Base-by-base conservation (phyloP, 345 rosid genomes). In the Reutealis trisperma region DNA sequence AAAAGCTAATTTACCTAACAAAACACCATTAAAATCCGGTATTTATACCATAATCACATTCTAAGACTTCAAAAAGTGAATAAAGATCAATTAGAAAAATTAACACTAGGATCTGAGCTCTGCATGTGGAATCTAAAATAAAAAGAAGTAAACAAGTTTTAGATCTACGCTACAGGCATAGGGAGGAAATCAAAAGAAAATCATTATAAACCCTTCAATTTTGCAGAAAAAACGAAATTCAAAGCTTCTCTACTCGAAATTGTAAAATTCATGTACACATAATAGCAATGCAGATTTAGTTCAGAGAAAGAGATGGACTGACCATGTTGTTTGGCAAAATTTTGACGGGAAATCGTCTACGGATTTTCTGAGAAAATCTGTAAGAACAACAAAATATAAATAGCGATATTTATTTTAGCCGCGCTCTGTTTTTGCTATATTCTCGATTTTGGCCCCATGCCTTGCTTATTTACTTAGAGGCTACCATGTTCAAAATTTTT, bases 261-360 rank as follows among this genome's bases (percentile, higher is more conserved):
- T n/a, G 32, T 41, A 21, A 72, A 58, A 45, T 13, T 60, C 19
- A 58, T 6, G 64, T 21, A 37, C 6, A 7, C 8, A 8, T 2
- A 13, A 49, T 22, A 45, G 47, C 15, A n/a, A 8, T 45, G 55
- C 9, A n/a, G 32, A 67, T 44, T 16, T n/a, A 42, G n/a, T 14
- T 41, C 18, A 21, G 44, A 34, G 25, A 16, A 51, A 22, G 30
- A 22, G 47, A 54, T 1, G 4, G 10, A 24, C 66, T n/a, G 24
- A 72, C 75, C 75, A 72, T 74, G 61, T 6, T 63, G 77, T 74
- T 74, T 74, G 77, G 77, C 70, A 45, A 47, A 51, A 74, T 11
- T 63, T 74, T 49, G 61, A 30, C 30, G 47, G 49, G 30, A 72
- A 74, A 49, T 63, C 25, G 68, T 51, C 51, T 7, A 16, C 25